phyloP scores from a whole-genome alignment of 2,329 filamentous ascomycete genomes.

The Incumbomyces lentus region DNA sequence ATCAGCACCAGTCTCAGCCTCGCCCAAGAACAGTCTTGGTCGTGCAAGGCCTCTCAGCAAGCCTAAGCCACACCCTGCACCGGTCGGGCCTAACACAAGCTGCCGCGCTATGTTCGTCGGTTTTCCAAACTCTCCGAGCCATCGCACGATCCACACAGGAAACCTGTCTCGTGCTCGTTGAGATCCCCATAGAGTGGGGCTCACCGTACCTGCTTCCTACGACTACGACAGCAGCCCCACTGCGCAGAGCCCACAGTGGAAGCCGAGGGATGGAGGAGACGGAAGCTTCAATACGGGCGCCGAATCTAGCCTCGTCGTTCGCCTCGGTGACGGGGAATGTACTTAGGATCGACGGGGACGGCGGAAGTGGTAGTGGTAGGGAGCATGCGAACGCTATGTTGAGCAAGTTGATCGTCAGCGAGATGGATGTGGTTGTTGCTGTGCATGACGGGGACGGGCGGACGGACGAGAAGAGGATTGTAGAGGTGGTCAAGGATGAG shows the following conservation, averaged over 20 bases:
- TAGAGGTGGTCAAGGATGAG: slow-evolving; percentile 17
- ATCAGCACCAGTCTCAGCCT: slow-evolving; percentile 2
- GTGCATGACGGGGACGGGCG: slow-evolving; percentile 13
- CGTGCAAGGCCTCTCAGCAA: slow-evolving; percentile 10
- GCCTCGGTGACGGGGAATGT: slow-evolving; percentile 5
- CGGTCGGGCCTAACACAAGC: slow-evolving; percentile 12
- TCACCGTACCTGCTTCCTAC: no score
- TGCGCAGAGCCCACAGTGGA: background rate
- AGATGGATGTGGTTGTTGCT: slow-evolving; percentile 12
- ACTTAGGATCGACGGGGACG: slow-evolving; percentile 4
- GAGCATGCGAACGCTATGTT: slow-evolving; percentile 5
- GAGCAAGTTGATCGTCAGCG: slow-evolving; percentile 8
- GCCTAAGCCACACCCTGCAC: slow-evolving; percentile 10
- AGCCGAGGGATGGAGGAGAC: background rate
- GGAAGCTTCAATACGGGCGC: background rate
- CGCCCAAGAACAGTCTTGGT: slow-evolving; percentile 6
- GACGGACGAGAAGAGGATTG: slow-evolving; percentile 1
- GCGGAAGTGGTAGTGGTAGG: no score
- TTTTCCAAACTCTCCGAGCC: background rate
- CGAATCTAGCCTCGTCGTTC: slow-evolving; percentile 7
- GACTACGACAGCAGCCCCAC: background rate
- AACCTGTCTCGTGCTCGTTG: background rate
- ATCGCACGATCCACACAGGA: background rate
- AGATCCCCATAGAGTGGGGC: background rate
- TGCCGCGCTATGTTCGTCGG: slow-evolving; percentile 11